phyloP scores from a whole-genome alignment of 495 filamentous ascomycete genomes.

The Hypoxylon fuscum region DNA sequence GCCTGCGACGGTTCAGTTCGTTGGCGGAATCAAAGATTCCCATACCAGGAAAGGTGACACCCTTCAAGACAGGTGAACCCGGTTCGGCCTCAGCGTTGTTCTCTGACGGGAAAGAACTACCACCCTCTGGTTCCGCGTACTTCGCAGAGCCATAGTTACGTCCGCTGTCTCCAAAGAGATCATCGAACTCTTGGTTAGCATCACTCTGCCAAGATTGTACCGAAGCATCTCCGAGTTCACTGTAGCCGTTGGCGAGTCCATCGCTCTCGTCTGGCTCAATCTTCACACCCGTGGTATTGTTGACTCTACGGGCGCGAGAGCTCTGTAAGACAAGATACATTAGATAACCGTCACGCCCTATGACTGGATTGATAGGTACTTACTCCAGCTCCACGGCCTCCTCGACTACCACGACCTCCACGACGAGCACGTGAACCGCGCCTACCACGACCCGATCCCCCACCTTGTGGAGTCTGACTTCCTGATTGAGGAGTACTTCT shows the following conservation, averaged over 20 bases:
- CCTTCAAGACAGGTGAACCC: slow-evolving; percentile 69
- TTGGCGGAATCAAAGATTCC: slow-evolving; percentile 86
- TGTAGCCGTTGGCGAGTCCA: slow-evolving; percentile 29
- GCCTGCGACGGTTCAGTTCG: slow-evolving; percentile 75
- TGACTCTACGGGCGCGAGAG: neutral
- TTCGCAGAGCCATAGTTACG: slow-evolving; percentile 27
- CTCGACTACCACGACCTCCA: slow-evolving; percentile 26
- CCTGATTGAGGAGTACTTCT: slow-evolving; percentile 51
- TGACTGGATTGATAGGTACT: too few species aligned
- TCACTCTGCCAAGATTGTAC: slow-evolving; percentile 29
- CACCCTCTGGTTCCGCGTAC: slow-evolving; percentile 45
- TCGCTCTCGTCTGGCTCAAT: slow-evolving; percentile 42
- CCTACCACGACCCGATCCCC: slow-evolving; percentile 9
- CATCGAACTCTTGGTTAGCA: slow-evolving; percentile 24
- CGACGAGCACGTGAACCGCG: slow-evolving; percentile 19
- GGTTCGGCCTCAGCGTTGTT: slow-evolving; percentile 44
- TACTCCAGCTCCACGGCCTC: too few species aligned
- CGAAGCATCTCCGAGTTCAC: slow-evolving; percentile 18
- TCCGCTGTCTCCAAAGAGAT: slow-evolving; percentile 17
- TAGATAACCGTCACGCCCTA: slow-evolving; percentile 3
- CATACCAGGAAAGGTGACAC: slow-evolving; percentile 84
- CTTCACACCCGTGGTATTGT: slow-evolving; percentile 36
- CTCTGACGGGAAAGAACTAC: slow-evolving; percentile 46
- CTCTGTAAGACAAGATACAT: slow-evolving; percentile 7
- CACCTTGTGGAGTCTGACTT: slow-evolving; percentile 8